Conservation (phyloP, 805 yeast genomes). For the Ogataea allantospora region DNA sequence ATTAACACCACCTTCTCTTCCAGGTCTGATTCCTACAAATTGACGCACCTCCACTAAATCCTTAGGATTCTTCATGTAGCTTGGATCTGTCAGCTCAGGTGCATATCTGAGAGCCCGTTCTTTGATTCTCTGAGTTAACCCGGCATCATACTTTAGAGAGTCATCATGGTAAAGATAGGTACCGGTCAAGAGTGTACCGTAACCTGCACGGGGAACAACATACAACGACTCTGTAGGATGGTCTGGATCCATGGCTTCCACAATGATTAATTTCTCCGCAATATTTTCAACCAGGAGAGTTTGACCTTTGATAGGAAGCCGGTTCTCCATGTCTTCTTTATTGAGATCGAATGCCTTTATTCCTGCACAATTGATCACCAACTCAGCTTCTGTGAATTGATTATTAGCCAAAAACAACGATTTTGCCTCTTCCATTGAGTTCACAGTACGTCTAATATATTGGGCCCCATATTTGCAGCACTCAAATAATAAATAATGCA, state of each 20-base stretch:
- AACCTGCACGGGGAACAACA: slow-evolving; percentile 65
- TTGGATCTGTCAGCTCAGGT: slow-evolving; percentile 45
- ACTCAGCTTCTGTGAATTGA: slow-evolving; percentile 33
- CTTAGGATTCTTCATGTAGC: slow-evolving; percentile 38
- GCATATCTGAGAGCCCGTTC: slow-evolving; percentile 43
- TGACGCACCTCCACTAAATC: slow-evolving; percentile 46
- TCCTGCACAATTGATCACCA: slow-evolving; percentile 58
- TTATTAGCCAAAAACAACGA: slow-evolving; percentile 18
- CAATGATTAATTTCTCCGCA: slow-evolving; percentile 34
- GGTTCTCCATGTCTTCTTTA: slow-evolving; percentile 42
- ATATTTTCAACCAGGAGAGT: slow-evolving; percentile 51
- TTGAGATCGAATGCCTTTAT: slow-evolving; percentile 43
- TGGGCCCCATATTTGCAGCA: slow-evolving; percentile 47
- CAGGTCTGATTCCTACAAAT: slow-evolving; percentile 73
- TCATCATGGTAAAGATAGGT: slow-evolving; percentile 25
- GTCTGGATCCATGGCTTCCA: slow-evolving; percentile 31
- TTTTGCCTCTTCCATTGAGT: slow-evolving; percentile 36
- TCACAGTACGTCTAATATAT: slow-evolving; percentile 41
- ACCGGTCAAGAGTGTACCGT: slow-evolving; percentile 65
- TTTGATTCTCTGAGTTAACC: slow-evolving; percentile 47
- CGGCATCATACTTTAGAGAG: slow-evolving; percentile 37
- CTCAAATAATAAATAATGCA: slow-evolving; percentile 48
- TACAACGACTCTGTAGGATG: slow-evolving; percentile 49
- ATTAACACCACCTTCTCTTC: slow-evolving; percentile 56
- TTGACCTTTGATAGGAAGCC: slow-evolving; percentile 58